phyloP scores from a whole-genome alignment of 306 rosid genomes.

The Vicia faba region DNA sequence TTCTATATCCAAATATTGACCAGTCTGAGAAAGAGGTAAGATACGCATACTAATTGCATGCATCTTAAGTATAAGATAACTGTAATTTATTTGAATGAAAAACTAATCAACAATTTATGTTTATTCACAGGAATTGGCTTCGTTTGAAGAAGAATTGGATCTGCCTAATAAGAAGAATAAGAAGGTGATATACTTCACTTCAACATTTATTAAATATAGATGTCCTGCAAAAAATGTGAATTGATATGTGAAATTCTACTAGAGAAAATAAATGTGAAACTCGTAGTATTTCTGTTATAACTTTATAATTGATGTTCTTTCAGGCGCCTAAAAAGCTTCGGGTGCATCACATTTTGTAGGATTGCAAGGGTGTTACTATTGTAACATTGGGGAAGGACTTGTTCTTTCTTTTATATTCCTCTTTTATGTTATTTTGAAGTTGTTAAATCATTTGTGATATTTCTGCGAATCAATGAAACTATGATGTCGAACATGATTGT shows the following conservation, averaged over 20 bases:
- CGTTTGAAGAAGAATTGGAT: conserved; percentile 18
- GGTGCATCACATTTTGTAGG: background rate
- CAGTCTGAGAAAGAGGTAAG: conserved; percentile 70
- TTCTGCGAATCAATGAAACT: no score
- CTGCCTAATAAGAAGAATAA: background rate
- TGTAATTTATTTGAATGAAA: conserved; percentile 2
- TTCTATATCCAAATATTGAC: conserved; percentile 64
- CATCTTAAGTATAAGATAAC: conserved; percentile 11
- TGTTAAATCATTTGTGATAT: no score
- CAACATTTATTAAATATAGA: no score
- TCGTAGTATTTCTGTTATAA: background rate
- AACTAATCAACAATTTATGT: conserved; percentile 14
- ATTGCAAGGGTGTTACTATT: no score
- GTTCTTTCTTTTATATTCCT: no score
- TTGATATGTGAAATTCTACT: no score
- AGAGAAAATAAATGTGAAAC: background rate
- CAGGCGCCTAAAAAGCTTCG: background rate
- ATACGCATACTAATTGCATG: background rate
- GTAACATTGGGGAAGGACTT: no score
- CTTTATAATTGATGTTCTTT: background rate
- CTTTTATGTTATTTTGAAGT: no score
- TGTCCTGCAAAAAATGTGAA: background rate
- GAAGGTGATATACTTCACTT: background rate
- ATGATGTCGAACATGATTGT: no score
- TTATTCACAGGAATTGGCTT: conserved; percentile 29